Base-by-base conservation (phyloP, 2,329 filamentous ascomycete genomes). In the Colletotrichum magnum region DNA sequence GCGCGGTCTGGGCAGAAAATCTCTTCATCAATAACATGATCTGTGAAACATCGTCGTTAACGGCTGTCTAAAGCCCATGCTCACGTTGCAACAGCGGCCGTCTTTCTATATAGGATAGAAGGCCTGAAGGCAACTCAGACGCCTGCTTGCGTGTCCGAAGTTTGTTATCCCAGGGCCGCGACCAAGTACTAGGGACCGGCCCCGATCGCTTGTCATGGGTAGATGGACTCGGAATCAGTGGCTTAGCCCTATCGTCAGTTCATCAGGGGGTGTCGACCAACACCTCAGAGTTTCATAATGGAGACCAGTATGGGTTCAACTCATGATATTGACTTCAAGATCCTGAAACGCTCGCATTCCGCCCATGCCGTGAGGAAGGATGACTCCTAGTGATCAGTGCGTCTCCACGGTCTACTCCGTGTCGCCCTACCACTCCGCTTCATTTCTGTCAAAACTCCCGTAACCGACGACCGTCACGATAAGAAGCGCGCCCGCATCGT, bases 321-420 rank as follows among this genome's bases (percentile, higher is more conserved):
- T 54, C 7, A 62, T 56, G 16, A 61, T 56, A 32, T 61, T 53
- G 28, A 61, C 56, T 66, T 61, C 54, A n/a, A 9, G 2, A 21
- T 18, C 13, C 39, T 61, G 63, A 48, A 66, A 66, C 56, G 26
- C 39, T 61, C 47, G 57, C 39, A 54, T 12, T 48, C 57, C 48
- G 39, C 28, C 41, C 16, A 43, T 43, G 6, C 41, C 41, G 41
- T 43, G 2, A 2, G 2, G 9, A 9, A 43, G 41, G 5, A 43
- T 43, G 41, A 43, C 41, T 43, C 13, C 41, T 5, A 2, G 41
- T 13, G 28, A 32, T 9, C 28, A 32, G 13, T 43, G 41, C 36
- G 21, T 64, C 61, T 28, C 43, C 45, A 26, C 21, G 61, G 43
- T 18, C 50, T 18, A 21, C 13, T 32, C 28, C 28, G 28, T 41